Evolutionary conservation across 305 asterid genomes (phyloP).

Genomic region (Solanum hybrid): DNA sequence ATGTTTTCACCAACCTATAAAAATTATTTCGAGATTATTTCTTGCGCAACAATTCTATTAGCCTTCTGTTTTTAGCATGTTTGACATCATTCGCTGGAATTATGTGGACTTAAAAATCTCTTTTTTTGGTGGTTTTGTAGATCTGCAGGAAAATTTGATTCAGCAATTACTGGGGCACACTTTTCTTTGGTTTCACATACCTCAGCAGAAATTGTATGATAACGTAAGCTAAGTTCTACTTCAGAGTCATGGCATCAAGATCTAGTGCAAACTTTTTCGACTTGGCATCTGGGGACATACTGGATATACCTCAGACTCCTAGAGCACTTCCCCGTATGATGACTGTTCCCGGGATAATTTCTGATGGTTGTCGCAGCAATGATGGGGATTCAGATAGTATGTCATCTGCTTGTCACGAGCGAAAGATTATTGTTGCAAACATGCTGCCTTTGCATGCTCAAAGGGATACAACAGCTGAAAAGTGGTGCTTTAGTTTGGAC

Average conservation of each 20-base stretch:
- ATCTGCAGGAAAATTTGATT: background rate
- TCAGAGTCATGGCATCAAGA: constrained; percentile 43
- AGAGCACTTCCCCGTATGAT: constrained; percentile 67
- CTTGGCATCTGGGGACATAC: constrained; percentile 48
- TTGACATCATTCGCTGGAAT: background rate
- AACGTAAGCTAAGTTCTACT: background rate
- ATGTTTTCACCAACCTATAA: background rate
- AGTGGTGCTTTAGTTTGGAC: constrained; percentile 57
- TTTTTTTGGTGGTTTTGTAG: background rate
- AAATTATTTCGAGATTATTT: background rate
- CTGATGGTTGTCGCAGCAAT: constrained; percentile 47
- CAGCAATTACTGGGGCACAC: background rate
- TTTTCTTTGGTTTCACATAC: background rate
- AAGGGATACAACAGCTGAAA: constrained; percentile 44
- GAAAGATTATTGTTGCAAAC: constrained; percentile 71
- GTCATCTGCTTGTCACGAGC: constrained; percentile 38
- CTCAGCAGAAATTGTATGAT: background rate
- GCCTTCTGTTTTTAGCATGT: background rate
- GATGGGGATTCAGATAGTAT: constrained; percentile 68
- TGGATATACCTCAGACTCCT: constrained; percentile 53
- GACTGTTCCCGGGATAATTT: constrained; percentile 57
- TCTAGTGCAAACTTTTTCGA: constrained; percentile 56
- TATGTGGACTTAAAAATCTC: background rate
- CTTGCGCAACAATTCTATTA: background rate
- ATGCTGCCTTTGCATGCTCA: constrained; percentile 69